Conservation (phyloP, 371 early-diverging fungal species). For the Rhizopus sp. region DNA sequence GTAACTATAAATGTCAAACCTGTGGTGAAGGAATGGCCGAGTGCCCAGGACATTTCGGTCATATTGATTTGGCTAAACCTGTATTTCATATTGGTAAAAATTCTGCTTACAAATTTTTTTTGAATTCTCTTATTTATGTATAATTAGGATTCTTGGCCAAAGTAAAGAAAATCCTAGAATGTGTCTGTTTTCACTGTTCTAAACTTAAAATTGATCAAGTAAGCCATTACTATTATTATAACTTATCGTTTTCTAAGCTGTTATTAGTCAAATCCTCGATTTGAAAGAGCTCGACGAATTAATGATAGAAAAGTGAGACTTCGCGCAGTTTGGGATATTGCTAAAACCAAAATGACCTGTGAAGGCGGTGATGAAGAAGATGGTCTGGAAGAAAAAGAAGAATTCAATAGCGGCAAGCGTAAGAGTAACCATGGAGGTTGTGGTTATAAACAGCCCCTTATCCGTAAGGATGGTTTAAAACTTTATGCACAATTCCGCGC, state of each 20-base stretch:
- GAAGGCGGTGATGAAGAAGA: conserved; percentile 79
- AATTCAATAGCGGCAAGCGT: conserved; percentile 42
- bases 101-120: conserved; percentile 17
- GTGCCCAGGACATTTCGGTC: conserved; percentile 99
- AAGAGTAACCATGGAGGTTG: conserved; percentile 89
- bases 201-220: conserved; percentile 90
- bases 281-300: conserved; percentile 70
- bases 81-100: conserved; percentile 89
- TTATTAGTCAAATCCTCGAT: conserved; percentile 67
- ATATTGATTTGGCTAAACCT: conserved; percentile 98
- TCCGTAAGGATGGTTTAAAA: conserved; percentile 90
- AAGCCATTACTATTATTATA: conserved; percentile 23
- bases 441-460: conserved; percentile 90
- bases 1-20: conserved; percentile 97
- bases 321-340: conserved; percentile 92
- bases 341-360: conserved; percentile 88
- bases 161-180: conserved; percentile 98
- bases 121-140: conserved; percentile 1
- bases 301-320: conserved; percentile 79
- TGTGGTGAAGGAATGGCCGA: conserved; percentile 96
- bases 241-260: conserved; percentile 7
- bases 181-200: conserved; percentile 98
- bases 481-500: conserved; percentile 76
- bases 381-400: conserved; percentile 52
- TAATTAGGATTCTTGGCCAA: conserved; percentile 72